Evolutionary conservation across 2,329 filamentous ascomycete species (phyloP).

Genomic region (Blastomyces gilchristii): DNA sequence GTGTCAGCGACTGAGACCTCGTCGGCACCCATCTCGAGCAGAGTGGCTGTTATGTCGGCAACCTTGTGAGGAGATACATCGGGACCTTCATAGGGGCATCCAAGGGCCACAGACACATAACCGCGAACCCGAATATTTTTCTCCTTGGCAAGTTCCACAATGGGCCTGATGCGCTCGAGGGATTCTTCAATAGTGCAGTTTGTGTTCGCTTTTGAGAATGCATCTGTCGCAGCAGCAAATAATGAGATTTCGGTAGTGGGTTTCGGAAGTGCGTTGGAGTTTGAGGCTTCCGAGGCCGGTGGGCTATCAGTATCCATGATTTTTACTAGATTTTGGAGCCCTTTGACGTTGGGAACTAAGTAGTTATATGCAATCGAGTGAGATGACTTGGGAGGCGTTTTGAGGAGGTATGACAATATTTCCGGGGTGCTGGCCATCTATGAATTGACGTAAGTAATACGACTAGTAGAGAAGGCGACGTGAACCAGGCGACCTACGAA

Average conservation of each 20-base stretch:
- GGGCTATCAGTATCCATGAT: constrained; percentile 37
- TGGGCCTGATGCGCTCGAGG: constrained; percentile 47
- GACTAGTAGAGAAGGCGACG: not conserved
- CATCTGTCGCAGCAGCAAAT: constrained; percentile 55
- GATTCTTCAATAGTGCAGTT: constrained; percentile 56
- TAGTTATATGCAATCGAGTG: constrained; percentile 54
- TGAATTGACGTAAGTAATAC: not conserved
- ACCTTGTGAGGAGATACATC: constrained; percentile 51
- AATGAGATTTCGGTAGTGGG: constrained; percentile 49
- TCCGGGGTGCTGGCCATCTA: constrained; percentile 57
- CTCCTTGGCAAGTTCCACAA: constrained; percentile 47
- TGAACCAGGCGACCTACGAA: constrained; percentile 14
- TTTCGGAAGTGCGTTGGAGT: constrained; percentile 22
- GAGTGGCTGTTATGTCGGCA: constrained; percentile 49
- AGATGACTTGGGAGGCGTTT: constrained; percentile 40
- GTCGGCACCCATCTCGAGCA: constrained; percentile 56
- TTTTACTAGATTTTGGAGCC: constrained; percentile 50
- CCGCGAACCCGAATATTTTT: constrained; percentile 50
- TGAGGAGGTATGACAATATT: constrained; percentile 47
- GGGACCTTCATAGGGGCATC: constrained; percentile 57
- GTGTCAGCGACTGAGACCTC: constrained; percentile 58
- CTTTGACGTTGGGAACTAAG: constrained; percentile 54
- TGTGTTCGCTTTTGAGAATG: constrained; percentile 55
- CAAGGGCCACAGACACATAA: constrained; percentile 55
- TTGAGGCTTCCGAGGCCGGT: constrained; percentile 20